Evolutionary conservation across 805 yeast genomes (phyloP), one percentile per base, ranked within the genome.

Genomic region (Komagataella ulmi): DNA sequence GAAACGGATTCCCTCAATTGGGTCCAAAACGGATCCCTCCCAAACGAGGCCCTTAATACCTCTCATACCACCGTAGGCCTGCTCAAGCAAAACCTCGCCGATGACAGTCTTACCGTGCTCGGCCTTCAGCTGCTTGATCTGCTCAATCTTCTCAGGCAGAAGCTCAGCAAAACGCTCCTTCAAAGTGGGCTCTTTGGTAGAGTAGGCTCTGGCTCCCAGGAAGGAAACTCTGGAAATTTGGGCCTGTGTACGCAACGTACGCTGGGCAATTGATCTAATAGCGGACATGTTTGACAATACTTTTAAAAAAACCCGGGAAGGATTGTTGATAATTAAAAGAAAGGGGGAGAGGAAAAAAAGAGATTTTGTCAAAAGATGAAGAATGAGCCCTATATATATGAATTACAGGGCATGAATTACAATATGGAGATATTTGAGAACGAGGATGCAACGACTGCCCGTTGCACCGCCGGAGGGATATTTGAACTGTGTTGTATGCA

Each of bases 121-220:
- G 69, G 87, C 77, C 73, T 91, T 89, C 70, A 91, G 82, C 62
- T 82, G 79, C 75, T 85, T 86, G 71, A 93, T 84, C 75, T 89
- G 88, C 70, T 88, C 97, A 61, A 85, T 85, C 76, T 87, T 87
- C 64, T 79, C 89, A 59, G 98, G 98, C 68, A 90, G 80, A 59
- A 88, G 76, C 66, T 88, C 95, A 53, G 89, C 95, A 67, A 93
- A 90, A 68, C 95, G 83, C 72, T 93, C 96, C 73, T 93, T 93
- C 63, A 93, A 78, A 57, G 97, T 83, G 76, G 24, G 30, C 21
- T 21, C 47, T 18, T 45, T 24, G 12, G 21, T 53, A 40, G 58
- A 49, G 47, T 55, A 55, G 21, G 54, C 52, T 46, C 58, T 49
- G 17, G 50, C 46, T 40, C 51, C 47, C 23, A 51, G 21, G 40